phyloP scores from a whole-genome alignment of 192 early-diverging fungal species.

The Linnemannia zychae region DNA sequence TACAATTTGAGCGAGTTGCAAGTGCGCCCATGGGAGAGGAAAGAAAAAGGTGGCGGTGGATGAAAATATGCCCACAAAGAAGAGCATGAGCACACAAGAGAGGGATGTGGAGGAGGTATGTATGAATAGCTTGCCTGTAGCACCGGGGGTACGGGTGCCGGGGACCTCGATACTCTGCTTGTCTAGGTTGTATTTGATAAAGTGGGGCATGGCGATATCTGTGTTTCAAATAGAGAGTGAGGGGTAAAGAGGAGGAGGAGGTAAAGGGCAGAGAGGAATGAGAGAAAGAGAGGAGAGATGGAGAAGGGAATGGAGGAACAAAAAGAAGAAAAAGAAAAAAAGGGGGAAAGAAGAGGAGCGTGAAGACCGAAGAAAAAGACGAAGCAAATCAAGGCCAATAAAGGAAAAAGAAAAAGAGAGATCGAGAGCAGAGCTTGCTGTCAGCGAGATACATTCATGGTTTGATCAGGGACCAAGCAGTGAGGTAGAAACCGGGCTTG shows the following conservation, averaged over 20 bases:
- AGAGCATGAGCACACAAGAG: slow-evolving; percentile 6
- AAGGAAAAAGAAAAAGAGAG: background rate
- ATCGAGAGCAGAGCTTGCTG: slow-evolving; percentile 4
- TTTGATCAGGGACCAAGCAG: background rate
- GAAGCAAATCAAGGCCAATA: slow-evolving; percentile 1
- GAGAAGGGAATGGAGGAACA: background rate
- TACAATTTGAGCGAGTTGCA: background rate
- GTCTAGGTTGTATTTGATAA: slow-evolving; percentile 60
- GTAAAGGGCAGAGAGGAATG: background rate
- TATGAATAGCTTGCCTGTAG: slow-evolving; percentile 58
- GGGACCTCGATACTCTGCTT: slow-evolving; percentile 67
- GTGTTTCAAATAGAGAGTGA: slow-evolving; percentile 2
- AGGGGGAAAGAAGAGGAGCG: background rate
- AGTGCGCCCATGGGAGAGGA: background rate
- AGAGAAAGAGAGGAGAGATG: background rate
- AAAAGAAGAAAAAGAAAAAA: background rate
- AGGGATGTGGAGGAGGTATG: background rate
- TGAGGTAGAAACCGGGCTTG: background rate
- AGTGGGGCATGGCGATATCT: slow-evolving; percentile 27
- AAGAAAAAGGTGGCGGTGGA: background rate
- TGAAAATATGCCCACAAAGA: background rate
- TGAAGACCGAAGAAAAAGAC: background rate
- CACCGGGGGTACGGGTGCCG: slow-evolving; percentile 60
- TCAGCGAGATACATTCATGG: background rate
- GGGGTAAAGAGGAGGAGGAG: background rate